These are phyloP conservation scores for Vanrija pseudolonga DNA, from an alignment of 1,284 basidiomycete genomes.

Conservation along the genomic window DNA sequence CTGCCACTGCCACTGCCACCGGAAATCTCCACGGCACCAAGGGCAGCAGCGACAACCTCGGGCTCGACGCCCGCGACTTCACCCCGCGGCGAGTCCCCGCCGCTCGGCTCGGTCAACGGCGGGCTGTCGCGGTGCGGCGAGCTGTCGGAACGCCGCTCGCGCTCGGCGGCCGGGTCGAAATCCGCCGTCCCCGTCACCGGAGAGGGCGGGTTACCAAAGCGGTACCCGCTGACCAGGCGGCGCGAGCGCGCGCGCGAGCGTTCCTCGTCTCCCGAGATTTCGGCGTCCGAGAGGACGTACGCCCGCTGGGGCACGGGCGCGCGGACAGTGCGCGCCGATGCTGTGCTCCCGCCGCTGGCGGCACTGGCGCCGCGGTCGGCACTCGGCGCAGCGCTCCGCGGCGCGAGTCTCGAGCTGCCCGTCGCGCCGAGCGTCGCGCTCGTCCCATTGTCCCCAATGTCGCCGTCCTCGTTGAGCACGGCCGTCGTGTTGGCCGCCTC, in stretches of 20 bases:
- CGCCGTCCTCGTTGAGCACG: not conserved
- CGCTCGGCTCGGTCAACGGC: slow-evolving; percentile 24
- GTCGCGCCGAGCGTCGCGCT: not conserved
- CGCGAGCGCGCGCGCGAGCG: slow-evolving; percentile 33
- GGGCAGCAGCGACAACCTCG: not conserved
- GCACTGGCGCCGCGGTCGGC: not conserved
- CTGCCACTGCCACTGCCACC: no score
- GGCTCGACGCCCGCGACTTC: not conserved
- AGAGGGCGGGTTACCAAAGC: slow-evolving; percentile 43
- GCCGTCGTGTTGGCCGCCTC: not conserved
- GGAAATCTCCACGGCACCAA: not conserved
- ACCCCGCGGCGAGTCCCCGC: not conserved
- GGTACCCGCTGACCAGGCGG: slow-evolving; percentile 43
- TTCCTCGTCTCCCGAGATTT: slow-evolving; percentile 26
- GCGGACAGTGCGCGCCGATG: not conserved
- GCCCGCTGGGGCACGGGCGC: not conserved
- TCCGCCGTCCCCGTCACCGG: slow-evolving; percentile 8
- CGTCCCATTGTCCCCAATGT: not conserved
- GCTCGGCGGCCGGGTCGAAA: not conserved
- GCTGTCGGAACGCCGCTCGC: not conserved
- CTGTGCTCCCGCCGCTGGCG: no score
- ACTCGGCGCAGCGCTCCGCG: not conserved
- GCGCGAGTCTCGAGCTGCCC: not conserved
- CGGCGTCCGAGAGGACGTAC: not conserved
- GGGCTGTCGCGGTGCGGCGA: slow-evolving; percentile 21